A percentile compares a stretch with the other conserved stretches of the same genome.
Evolutionary conservation across 352 stramenopile genomes (phyloP).

Genomic region (Thalassiosira livingstoniorum): DNA sequence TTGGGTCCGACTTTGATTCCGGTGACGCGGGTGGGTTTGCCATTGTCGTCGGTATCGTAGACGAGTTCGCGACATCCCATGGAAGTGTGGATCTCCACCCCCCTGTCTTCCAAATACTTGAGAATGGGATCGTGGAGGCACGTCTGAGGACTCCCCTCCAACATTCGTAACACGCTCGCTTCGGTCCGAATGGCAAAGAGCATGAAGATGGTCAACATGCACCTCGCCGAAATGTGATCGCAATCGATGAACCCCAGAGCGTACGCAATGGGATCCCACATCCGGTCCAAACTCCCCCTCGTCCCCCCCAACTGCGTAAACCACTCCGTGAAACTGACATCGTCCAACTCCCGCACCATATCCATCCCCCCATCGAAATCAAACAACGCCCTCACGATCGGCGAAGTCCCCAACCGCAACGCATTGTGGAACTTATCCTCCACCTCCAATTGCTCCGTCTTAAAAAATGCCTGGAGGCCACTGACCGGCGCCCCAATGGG

Average conservation of each 20-base stretch:
- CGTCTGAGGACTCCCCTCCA: slow-evolving; percentile 88
- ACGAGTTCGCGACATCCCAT: slow-evolving; percentile 81
- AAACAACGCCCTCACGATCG: slow-evolving; percentile 88
- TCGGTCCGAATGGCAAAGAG: slow-evolving; percentile 89
- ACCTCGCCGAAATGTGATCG: slow-evolving; percentile 88
- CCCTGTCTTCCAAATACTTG: slow-evolving; percentile 87
- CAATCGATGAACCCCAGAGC: slow-evolving; percentile 90
- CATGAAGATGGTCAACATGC: slow-evolving; percentile 92
- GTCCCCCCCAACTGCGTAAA: slow-evolving; percentile 86
- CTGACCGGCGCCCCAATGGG: slow-evolving; percentile 87
- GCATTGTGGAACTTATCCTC: slow-evolving; percentile 88
- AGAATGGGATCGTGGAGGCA: slow-evolving; percentile 90
- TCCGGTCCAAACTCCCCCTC: slow-evolving; percentile 85
- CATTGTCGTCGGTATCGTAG: slow-evolving; percentile 83
- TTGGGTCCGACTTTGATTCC: slow-evolving; percentile 83
- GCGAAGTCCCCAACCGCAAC: slow-evolving; percentile 85
- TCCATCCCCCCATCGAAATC: slow-evolving; percentile 90
- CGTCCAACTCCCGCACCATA: slow-evolving; percentile 88
- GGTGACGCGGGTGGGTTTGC: slow-evolving; percentile 80
- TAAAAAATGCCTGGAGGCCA: slow-evolving; percentile 87
- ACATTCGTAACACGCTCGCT: slow-evolving; percentile 88
- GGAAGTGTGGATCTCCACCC: slow-evolving; percentile 85
- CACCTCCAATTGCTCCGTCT: slow-evolving; percentile 83
- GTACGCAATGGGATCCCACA: slow-evolving; percentile 91
- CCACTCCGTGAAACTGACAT: slow-evolving; percentile 90